Conservation (phyloP, 257 asterid genomes). For the Solanum tarapatanum region DNA sequence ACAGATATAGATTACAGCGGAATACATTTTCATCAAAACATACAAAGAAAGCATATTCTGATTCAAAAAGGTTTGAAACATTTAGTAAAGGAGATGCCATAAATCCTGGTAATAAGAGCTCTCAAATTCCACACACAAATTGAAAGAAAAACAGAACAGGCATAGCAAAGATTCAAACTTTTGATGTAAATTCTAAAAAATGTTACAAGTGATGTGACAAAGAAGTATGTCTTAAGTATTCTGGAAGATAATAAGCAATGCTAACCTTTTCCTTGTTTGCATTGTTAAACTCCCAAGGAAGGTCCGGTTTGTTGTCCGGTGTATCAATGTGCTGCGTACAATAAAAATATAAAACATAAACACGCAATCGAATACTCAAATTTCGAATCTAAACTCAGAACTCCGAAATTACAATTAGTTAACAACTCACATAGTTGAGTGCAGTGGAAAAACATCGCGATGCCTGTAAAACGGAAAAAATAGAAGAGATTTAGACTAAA, state of each 20-base stretch:
- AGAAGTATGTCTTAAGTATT: not conserved
- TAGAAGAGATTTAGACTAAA: not conserved
- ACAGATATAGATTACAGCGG: not conserved
- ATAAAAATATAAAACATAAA: not conserved
- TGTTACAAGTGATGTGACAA: not conserved
- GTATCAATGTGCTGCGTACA: slow-evolving; percentile 63
- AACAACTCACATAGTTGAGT: slow-evolving; percentile 63
- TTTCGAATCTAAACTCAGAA: not conserved
- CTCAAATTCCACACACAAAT: not conserved
- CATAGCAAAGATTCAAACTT: not conserved
- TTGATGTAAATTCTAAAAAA: not conserved
- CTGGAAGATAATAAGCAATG: not conserved
- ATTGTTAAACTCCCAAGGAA: slow-evolving; percentile 73
- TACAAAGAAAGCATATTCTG: not conserved
- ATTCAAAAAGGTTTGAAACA: not conserved
- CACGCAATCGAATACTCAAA: not conserved
- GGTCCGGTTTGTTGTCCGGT: slow-evolving; percentile 72
- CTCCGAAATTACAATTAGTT: not conserved
- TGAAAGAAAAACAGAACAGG: not conserved
- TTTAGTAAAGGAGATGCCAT: not conserved
- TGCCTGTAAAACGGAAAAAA: slow-evolving; percentile 28
- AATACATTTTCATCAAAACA: not conserved
- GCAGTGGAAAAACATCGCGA: slow-evolving; percentile 79
- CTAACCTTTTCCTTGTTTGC: slow-evolving; percentile 61
- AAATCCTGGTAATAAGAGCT: not conserved